A percentile compares a stretch with the other conserved stretches of the same genome.
Conservation (phyloP, 2,329 filamentous ascomycete species). For the Pyrenophora graminea region DNA sequence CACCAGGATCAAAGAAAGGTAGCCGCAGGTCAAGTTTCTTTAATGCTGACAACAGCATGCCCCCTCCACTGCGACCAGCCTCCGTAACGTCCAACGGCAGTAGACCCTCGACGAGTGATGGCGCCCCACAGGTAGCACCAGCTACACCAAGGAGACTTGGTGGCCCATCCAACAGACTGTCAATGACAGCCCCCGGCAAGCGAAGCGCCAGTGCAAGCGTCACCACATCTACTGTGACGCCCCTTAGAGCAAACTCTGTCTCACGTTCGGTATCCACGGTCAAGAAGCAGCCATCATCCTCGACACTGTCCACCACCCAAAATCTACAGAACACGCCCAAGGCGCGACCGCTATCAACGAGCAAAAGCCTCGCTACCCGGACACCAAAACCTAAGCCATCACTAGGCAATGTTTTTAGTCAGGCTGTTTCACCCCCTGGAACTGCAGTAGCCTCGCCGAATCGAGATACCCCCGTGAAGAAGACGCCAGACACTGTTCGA, state of each 20-base stretch:
- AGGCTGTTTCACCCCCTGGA: constrained; percentile 37
- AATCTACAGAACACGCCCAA: constrained; percentile 36
- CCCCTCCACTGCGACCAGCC: constrained; percentile 66
- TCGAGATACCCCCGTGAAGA: constrained; percentile 28
- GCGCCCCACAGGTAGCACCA: constrained; percentile 33
- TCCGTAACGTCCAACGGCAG: constrained; percentile 62
- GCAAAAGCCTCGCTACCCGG: constrained; percentile 44
- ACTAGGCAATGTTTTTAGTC: constrained; percentile 41
- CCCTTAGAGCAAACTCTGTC: constrained; percentile 38
- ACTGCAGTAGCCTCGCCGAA: constrained; percentile 26
- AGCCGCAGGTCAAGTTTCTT: constrained; percentile 75
- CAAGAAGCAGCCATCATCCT: constrained; percentile 36
- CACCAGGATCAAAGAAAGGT: constrained; percentile 63
- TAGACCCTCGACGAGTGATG: constrained; percentile 55
- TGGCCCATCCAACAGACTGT: constrained; percentile 24
- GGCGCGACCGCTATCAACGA: constrained; percentile 37
- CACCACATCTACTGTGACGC: constrained; percentile 30
- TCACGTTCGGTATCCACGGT: constrained; percentile 39
- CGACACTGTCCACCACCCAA: constrained; percentile 28
- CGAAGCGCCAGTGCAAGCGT: constrained; percentile 42
- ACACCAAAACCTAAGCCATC: constrained; percentile 40
- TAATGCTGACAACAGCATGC: constrained; percentile 63
- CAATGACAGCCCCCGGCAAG: constrained; percentile 44
- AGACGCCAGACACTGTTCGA: constrained; percentile 39
- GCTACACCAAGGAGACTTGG: constrained; percentile 37